Conservation (phyloP, 2,329 filamentous ascomycete genomes). For the Trichoderma sp. region DNA sequence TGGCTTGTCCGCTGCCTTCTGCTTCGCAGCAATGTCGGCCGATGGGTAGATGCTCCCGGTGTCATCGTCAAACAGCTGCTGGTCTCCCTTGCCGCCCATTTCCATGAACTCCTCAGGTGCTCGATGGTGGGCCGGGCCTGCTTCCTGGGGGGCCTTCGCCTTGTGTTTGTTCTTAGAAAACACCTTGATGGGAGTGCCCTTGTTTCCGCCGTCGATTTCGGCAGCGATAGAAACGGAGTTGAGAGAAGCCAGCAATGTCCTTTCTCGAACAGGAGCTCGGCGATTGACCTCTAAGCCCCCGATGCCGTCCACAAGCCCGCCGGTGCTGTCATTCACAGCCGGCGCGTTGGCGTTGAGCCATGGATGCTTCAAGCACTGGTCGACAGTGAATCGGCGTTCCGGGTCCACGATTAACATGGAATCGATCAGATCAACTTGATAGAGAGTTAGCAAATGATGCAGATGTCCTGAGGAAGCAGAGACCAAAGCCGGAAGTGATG, state of each 20-base stretch:
- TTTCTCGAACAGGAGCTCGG: conserved; percentile 76
- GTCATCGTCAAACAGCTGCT: conserved; percentile 72
- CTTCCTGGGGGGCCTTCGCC: conserved; percentile 56
- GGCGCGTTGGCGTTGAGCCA: conserved; percentile 72
- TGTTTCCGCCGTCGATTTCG: conserved; percentile 58
- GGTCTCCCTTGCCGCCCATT: conserved; percentile 84
- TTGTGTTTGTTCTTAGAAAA: conserved; percentile 68
- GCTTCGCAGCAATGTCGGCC: conserved; percentile 37
- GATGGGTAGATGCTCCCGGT: conserved; percentile 52
- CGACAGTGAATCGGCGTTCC: conserved; percentile 80
- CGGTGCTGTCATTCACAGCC: conserved; percentile 80
- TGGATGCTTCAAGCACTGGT: conserved; percentile 87
- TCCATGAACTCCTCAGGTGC: conserved; percentile 77
- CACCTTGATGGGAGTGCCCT: conserved; percentile 68
- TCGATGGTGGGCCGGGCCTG: conserved; percentile 66
- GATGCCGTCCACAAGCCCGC: conserved; percentile 87
- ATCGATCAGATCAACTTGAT: conserved; percentile 79
- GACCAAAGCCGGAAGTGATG: too few relatives aligned
- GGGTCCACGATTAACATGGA: conserved; percentile 90
- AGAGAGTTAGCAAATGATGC: conserved; percentile 5
- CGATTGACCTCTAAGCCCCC: conserved; percentile 79
- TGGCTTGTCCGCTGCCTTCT: conserved; percentile 38
- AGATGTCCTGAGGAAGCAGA: background rate
- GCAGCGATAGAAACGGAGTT: conserved; percentile 67
- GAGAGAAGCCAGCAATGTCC: conserved; percentile 80